These are phyloP conservation scores for Plantago rigida DNA, from an alignment of 305 asterid genomes.

Conservation along the genomic window DNA sequence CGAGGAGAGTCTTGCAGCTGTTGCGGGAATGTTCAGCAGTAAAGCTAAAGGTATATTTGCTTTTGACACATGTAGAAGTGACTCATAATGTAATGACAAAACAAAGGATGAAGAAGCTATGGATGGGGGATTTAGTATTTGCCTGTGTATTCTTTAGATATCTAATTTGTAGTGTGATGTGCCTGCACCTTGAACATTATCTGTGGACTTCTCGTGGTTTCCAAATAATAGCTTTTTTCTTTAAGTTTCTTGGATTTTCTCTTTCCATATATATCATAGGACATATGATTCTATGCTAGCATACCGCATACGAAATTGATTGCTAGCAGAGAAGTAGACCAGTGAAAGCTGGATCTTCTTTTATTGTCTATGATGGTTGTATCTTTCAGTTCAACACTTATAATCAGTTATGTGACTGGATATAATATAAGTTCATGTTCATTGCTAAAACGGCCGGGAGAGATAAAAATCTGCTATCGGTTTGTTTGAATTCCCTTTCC, in stretches of 20 bases:
- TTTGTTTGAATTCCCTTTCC: too few species aligned
- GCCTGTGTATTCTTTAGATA: too few species aligned
- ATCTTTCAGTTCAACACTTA: too few species aligned
- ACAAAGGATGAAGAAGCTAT: too few species aligned
- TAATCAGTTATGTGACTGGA: too few species aligned
- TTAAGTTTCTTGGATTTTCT: not conserved
- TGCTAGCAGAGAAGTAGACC: conserved; percentile 7
- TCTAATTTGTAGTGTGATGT: conserved; percentile 16
- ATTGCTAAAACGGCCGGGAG: too few species aligned
- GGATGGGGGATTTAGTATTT: too few species aligned
- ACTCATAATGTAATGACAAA: not conserved
- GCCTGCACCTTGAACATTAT: conserved; percentile 10
- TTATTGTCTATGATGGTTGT: too few species aligned
- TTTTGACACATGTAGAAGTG: conserved; percentile 7
- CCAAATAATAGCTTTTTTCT: conserved; percentile 1
- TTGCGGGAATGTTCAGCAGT: conserved; percentile 99
- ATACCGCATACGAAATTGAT: conserved; percentile 15
- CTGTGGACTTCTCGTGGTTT: conserved; percentile 2
- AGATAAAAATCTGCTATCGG: too few species aligned
- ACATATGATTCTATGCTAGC: conserved; percentile 9
- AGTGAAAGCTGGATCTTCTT: too few species aligned
- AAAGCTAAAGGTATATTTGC: conserved; percentile 76
- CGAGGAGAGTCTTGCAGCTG: conserved; percentile 96
- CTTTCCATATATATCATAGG: conserved; percentile 1
- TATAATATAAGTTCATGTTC: too few species aligned